These are phyloP conservation scores for Aleurites moluccanus DNA, from an alignment of 441 rosid genomes.

Conservation along the genomic window DNA sequence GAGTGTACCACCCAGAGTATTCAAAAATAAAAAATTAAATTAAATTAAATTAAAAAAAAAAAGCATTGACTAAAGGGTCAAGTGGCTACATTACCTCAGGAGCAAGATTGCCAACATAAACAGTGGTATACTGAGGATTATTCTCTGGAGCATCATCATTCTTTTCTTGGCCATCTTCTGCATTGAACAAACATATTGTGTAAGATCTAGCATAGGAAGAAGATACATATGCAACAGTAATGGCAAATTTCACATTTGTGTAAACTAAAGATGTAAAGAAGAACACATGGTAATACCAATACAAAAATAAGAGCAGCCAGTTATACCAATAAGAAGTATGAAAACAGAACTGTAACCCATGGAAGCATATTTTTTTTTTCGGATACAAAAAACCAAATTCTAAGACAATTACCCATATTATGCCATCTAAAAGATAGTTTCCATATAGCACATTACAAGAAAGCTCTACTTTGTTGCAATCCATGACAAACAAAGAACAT, in stretches of 20 bases:
- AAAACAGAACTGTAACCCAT: background rate
- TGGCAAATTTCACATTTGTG: background rate
- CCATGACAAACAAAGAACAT: background rate
- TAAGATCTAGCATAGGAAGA: conserved; percentile 8
- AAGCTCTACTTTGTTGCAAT: background rate
- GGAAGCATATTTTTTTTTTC: background rate
- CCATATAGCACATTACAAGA: background rate
- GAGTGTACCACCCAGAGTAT: background rate
- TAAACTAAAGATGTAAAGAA: background rate
- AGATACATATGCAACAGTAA: background rate
- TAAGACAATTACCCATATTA: background rate
- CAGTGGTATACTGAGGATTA: conserved; percentile 70
- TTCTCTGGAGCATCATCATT: conserved; percentile 72
- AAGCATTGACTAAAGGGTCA: background rate
- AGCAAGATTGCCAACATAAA: conserved; percentile 84
- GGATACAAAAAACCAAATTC: background rate
- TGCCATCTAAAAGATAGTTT: background rate
- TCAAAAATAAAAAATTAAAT: too few relatives aligned
- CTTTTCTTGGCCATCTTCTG: conserved; percentile 69
- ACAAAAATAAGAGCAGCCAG: background rate
- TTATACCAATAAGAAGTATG: background rate
- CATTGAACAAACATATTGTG: conserved; percentile 8
- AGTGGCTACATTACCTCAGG: conserved; percentile 53
- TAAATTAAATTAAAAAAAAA: too few relatives aligned
- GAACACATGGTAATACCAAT: background rate